phyloP scores from a whole-genome alignment of 345 rosid genomes.

The Draba incana region DNA sequence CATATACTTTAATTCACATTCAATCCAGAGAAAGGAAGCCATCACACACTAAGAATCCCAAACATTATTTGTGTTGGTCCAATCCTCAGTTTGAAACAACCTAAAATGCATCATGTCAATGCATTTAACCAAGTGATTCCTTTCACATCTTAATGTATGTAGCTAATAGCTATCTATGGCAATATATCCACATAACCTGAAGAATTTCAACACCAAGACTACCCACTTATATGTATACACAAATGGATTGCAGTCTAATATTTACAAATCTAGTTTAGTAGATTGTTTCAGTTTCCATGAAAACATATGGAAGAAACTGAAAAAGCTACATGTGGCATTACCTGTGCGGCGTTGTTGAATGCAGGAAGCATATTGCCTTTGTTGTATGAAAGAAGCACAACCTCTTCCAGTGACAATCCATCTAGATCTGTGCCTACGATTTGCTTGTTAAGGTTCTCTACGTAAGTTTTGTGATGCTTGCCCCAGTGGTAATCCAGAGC shows the following conservation, averaged over 20 bases:
- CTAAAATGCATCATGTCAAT: background rate
- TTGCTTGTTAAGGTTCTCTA: conserved; percentile 86
- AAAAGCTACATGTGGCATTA: conserved; percentile 27
- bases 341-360: conserved; percentile 96
- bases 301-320: background rate
- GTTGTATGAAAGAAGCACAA: conserved; percentile 61
- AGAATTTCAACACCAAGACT: background rate
- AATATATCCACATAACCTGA: background rate
- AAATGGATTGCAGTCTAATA: background rate
- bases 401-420: conserved; percentile 63
- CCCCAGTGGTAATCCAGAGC: conserved; percentile 94
- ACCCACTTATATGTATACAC: background rate
- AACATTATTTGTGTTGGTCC: background rate
- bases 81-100: background rate
- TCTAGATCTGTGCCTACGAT: conserved; percentile 71
- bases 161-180: conserved; percentile 9
- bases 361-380: conserved; percentile 81
- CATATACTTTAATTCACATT: conserved; percentile 26
- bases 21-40: conserved; percentile 6
- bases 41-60: conserved; percentile 2
- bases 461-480: conserved; percentile 84
- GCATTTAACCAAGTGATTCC: conserved; percentile 5
- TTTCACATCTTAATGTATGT: background rate
- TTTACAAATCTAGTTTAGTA: background rate
- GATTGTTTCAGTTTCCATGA: background rate